Conservation (phyloP, 441 rosid genomes). For the Rhodomyrtus psidioides region DNA sequence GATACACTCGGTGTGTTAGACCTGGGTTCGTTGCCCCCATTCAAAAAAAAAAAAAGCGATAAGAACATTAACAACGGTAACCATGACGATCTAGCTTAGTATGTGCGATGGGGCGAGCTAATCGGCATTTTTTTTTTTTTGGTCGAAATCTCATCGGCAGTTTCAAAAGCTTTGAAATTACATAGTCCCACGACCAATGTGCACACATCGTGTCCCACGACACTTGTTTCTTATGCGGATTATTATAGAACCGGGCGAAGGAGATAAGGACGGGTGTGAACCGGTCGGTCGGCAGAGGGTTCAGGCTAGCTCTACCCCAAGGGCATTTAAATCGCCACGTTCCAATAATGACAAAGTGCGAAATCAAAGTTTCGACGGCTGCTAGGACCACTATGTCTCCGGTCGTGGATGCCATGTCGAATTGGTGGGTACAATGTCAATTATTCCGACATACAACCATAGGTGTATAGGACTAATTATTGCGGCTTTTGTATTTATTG, state of each 20-base stretch:
- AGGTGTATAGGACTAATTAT: neutral
- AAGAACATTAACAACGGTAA: neutral
- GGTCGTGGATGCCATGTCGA: neutral
- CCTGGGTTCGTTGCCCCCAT: no score
- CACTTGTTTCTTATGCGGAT: neutral
- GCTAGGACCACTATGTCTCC: neutral
- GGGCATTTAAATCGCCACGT: neutral
- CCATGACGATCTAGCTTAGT: neutral
- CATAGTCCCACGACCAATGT: neutral
- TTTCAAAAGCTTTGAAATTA: neutral
- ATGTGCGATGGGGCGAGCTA: neutral
- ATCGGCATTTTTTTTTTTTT: neutral
- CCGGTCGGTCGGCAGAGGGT: neutral
- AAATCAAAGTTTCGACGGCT: neutral
- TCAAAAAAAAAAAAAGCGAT: neutral
- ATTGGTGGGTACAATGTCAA: neutral
- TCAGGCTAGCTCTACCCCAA: neutral
- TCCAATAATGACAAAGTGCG: neutral
- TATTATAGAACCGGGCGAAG: neutral
- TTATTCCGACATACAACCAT: neutral
- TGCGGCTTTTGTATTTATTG: neutral
- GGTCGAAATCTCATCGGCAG: neutral
- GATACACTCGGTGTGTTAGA: no score
- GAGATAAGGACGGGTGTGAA: neutral
- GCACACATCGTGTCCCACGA: neutral